These are phyloP conservation scores for Kwoniella dendrophila DNA, from an alignment of 768 basidiomycete genomes.

Conservation along the genomic window DNA sequence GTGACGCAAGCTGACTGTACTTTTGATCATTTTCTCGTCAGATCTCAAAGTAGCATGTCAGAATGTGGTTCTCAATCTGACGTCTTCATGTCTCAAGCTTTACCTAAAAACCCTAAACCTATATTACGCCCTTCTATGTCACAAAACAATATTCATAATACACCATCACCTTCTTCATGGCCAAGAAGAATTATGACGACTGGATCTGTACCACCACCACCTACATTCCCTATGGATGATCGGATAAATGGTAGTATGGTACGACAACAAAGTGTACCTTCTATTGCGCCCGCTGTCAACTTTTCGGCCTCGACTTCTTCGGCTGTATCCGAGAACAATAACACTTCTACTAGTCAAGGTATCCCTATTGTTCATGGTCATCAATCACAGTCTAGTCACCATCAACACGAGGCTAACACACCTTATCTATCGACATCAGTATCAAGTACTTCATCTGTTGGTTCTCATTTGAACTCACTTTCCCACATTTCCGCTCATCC, in stretches of 20 bases:
- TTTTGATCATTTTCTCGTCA: constrained; percentile 13
- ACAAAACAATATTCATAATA: constrained; percentile 22
- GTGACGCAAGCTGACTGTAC: constrained; percentile 14
- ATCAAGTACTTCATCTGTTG: constrained; percentile 1
- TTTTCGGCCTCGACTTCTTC: constrained; percentile 17
- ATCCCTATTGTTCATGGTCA: neutral
- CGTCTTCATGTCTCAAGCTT: constrained; percentile 31
- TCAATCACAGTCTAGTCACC: constrained; percentile 17
- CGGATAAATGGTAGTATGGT: constrained; percentile 1
- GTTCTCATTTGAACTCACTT: constrained; percentile 5
- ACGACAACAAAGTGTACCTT: constrained; percentile 8
- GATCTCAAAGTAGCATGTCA: constrained; percentile 14
- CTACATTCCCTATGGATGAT: constrained; percentile 6
- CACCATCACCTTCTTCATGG: constrained; percentile 23
- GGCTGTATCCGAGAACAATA: constrained; percentile 24
- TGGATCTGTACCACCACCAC: constrained; percentile 1
- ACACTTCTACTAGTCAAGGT: neutral
- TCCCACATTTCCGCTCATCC: constrained; percentile 15
- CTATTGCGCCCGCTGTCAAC: constrained; percentile 14
- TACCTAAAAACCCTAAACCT: constrained; percentile 22
- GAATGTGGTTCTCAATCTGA: constrained; percentile 29
- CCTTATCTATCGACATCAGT: constrained; percentile 13
- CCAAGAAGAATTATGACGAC: constrained; percentile 29
- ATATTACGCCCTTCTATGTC: constrained; percentile 29
- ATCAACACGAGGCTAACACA: constrained; percentile 26